Conservation (phyloP, 805 yeast genomes). For the Torulaspora maleeae region DNA sequence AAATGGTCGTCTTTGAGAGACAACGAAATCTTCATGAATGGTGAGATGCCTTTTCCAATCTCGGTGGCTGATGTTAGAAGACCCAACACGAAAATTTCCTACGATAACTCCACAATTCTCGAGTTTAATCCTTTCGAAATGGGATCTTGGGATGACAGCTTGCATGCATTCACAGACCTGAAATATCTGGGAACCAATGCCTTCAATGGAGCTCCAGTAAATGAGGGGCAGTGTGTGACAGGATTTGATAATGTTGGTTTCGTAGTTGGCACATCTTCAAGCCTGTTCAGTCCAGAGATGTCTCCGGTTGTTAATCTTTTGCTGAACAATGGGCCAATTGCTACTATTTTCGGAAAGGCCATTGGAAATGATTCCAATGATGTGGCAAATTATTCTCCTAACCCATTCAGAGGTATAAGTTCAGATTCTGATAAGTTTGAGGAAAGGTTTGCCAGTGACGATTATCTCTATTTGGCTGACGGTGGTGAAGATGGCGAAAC, state of each 20-base stretch:
- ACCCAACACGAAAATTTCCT: constrained; percentile 54
- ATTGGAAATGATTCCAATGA: constrained; percentile 52
- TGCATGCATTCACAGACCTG: constrained; percentile 59
- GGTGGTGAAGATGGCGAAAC: constrained; percentile 70
- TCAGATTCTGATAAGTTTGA: constrained; percentile 32
- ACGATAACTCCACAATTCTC: constrained; percentile 63
- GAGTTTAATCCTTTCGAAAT: constrained; percentile 64
- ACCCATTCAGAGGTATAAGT: constrained; percentile 55
- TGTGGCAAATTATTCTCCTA: constrained; percentile 66
- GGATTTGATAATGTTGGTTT: constrained; percentile 83
- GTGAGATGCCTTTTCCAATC: constrained; percentile 70
- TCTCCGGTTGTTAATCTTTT: constrained; percentile 48
- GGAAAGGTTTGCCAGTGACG: constrained; percentile 38
- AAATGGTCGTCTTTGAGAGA: constrained; percentile 55
- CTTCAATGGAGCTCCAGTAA: constrained; percentile 51
- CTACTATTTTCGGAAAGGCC: constrained; percentile 37
- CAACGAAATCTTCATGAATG: constrained; percentile 54
- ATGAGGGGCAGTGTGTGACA: constrained; percentile 47
- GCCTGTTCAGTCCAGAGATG: constrained; percentile 67
- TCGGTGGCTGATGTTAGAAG: constrained; percentile 60
- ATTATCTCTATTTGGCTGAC: constrained; percentile 53
- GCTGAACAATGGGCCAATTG: constrained; percentile 36
- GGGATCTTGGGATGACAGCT: constrained; percentile 84
- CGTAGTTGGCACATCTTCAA: constrained; percentile 76
- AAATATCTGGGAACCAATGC: constrained; percentile 68